Evolutionary conservation across 202 grass and related monocot genomes (phyloP).

Genomic region (Setaria italica): DNA sequence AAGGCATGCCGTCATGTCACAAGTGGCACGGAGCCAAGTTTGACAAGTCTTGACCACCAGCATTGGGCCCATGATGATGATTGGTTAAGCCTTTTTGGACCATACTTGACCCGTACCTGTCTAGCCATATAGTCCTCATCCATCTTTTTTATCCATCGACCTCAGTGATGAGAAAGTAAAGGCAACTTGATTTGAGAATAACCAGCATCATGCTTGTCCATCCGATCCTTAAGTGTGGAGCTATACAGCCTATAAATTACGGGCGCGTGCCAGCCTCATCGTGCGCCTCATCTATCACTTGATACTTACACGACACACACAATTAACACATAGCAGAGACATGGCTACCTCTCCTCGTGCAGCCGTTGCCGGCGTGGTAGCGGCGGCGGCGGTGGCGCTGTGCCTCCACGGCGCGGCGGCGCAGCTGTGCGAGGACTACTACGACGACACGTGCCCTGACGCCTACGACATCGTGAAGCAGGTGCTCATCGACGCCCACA

Average conservation of each 20-base stretch:
- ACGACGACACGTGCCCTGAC: slow-evolving; percentile 46
- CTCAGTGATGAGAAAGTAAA: background rate
- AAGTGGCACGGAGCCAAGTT: background rate
- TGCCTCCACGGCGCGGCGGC: background rate
- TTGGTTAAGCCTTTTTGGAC: background rate
- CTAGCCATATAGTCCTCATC: too few species aligned
- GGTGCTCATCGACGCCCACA: slow-evolving; percentile 45
- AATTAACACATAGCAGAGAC: background rate
- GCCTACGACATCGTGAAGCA: slow-evolving; percentile 43
- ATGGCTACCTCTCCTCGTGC: background rate
- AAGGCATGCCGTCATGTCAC: background rate
- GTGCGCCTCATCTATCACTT: background rate
- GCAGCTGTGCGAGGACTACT: background rate
- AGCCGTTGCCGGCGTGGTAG: background rate
- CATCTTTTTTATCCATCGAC: background rate
- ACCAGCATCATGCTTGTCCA: background rate
- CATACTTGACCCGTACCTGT: background rate
- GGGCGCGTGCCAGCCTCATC: background rate
- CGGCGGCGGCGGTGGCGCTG: background rate
- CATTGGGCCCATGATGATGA: background rate
- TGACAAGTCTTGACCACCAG: slow-evolving; percentile 8
- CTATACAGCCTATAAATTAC: too few species aligned
- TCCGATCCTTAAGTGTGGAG: background rate
- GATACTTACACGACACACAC: background rate
- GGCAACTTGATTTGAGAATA: background rate